Evolutionary conservation across 2,329 filamentous ascomycete species (phyloP).

Genomic region (Epichloe brachyelytri): DNA sequence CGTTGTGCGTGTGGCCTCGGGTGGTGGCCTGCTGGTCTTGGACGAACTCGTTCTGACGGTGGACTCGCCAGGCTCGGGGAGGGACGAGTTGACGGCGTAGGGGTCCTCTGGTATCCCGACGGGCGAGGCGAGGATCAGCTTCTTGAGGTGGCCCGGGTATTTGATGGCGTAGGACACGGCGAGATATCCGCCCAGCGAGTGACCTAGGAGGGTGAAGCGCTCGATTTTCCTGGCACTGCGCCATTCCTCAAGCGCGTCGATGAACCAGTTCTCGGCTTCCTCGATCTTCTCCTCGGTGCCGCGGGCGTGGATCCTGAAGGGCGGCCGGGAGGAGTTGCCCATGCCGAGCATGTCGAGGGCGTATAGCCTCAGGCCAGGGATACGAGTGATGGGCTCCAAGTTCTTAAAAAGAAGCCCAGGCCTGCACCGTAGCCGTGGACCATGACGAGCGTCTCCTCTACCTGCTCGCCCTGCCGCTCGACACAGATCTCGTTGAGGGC

Average conservation of each 20-base stretch:
- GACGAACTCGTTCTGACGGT: constrained; percentile 66
- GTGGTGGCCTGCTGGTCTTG: constrained; percentile 51
- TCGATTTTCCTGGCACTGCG: constrained; percentile 78
- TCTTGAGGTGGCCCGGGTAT: constrained; percentile 88
- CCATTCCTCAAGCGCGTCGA: constrained; percentile 96
- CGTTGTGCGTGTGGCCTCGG: not conserved
- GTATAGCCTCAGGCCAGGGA: constrained; percentile 76
- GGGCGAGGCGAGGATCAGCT: constrained; percentile 87
- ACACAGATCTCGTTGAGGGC: constrained; percentile 88
- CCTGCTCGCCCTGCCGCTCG: constrained; percentile 65
- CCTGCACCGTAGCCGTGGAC: constrained; percentile 94
- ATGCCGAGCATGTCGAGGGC: constrained; percentile 92
- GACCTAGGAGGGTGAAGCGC: constrained; percentile 82
- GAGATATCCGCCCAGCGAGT: constrained; percentile 90
- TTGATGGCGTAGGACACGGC: constrained; percentile 92
- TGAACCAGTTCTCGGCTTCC: constrained; percentile 91
- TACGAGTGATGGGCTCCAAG: constrained; percentile 73
- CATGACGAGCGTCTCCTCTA: constrained; percentile 84
- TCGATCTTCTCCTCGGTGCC: constrained; percentile 65
- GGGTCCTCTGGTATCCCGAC: constrained; percentile 93
- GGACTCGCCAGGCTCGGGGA: constrained; percentile 66
- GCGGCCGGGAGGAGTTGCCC: constrained; percentile 74
- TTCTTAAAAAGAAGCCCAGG: constrained; percentile 98
- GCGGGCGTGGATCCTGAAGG: constrained; percentile 76
- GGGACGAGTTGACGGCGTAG: constrained; percentile 66